phyloP scores from a whole-genome alignment of 495 filamentous ascomycete species.

The Glonium stellatum region DNA sequence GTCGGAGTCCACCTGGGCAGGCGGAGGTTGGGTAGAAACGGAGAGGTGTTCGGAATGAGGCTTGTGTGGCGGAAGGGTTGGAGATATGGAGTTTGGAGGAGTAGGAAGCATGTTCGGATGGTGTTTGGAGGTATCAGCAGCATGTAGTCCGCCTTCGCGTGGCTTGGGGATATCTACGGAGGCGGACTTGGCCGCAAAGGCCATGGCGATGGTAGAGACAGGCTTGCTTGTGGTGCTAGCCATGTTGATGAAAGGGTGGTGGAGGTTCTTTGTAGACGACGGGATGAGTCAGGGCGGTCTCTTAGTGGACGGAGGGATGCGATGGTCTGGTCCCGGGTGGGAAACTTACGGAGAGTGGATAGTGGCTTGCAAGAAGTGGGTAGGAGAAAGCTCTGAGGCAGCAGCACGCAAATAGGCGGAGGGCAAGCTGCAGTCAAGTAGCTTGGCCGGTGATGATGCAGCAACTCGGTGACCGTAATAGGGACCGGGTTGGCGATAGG shows the following conservation, averaged over 20 bases:
- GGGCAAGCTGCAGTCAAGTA: slow-evolving; percentile 28
- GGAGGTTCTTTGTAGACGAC: not conserved
- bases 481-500: slow-evolving; percentile 11
- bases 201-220: slow-evolving; percentile 55
- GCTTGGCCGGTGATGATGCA: slow-evolving; percentile 12
- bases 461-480: slow-evolving; percentile 3
- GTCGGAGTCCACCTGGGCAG: slow-evolving; percentile 75
- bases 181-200: slow-evolving; percentile 56
- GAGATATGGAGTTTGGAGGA: slow-evolving; percentile 94
- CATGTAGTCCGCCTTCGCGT: slow-evolving; percentile 38
- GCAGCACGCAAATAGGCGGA: not conserved
- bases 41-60: slow-evolving; percentile 44
- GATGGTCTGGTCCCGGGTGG: not conserved
- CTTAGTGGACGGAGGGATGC: not conserved
- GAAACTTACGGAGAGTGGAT: not conserved
- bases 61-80: slow-evolving; percentile 73
- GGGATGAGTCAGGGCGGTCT: not conserved
- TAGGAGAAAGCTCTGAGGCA: not conserved
- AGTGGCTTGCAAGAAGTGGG: not conserved
- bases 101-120: slow-evolving; percentile 66
- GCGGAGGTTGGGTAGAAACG: slow-evolving; percentile 47
- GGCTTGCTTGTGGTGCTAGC: slow-evolving; percentile 41
- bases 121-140: slow-evolving; percentile 55
- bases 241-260: slow-evolving; percentile 40
- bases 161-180: slow-evolving; percentile 68